Conservation (phyloP, 2,329 filamentous ascomycete species). For the Fusarium odoratissimum region DNA sequence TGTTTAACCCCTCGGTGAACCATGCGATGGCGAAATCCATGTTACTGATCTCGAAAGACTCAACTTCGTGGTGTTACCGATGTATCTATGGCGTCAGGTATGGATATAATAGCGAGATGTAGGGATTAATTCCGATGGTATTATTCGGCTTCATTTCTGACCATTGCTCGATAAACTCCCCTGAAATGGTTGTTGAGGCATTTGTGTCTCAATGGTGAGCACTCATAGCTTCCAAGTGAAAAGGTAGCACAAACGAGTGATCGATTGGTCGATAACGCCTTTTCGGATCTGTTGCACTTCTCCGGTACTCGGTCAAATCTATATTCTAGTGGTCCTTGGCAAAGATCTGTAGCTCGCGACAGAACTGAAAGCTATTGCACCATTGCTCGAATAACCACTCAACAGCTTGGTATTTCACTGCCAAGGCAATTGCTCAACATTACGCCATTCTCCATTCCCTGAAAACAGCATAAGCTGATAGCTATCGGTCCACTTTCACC, state of each 20-base stretch:
- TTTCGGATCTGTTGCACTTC: not conserved
- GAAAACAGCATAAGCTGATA: not conserved
- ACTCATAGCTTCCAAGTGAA: not conserved
- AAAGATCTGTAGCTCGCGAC: not conserved
- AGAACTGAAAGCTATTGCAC: not conserved
- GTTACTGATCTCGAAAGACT: not conserved
- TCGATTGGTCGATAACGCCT: no score
- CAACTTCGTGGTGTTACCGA: not conserved
- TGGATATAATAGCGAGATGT: not conserved
- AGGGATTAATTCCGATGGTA: not conserved
- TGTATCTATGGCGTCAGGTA: not conserved
- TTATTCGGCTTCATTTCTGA: not conserved
- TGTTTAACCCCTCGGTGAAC: not conserved
- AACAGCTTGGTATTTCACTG: not conserved
- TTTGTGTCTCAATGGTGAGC: not conserved
- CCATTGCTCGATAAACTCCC: not conserved
- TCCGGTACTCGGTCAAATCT: not conserved
- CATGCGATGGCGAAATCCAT: not conserved
- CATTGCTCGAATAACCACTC: not conserved
- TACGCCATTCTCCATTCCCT: not conserved
- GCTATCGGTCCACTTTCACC: not conserved
- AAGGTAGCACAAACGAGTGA: not conserved
- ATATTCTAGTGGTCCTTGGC: not conserved
- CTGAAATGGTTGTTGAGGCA: not conserved
- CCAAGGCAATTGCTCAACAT: not conserved